phyloP scores from a whole-genome alignment of 2,329 filamentous ascomycete species.

The Verruconis gallopava region DNA sequence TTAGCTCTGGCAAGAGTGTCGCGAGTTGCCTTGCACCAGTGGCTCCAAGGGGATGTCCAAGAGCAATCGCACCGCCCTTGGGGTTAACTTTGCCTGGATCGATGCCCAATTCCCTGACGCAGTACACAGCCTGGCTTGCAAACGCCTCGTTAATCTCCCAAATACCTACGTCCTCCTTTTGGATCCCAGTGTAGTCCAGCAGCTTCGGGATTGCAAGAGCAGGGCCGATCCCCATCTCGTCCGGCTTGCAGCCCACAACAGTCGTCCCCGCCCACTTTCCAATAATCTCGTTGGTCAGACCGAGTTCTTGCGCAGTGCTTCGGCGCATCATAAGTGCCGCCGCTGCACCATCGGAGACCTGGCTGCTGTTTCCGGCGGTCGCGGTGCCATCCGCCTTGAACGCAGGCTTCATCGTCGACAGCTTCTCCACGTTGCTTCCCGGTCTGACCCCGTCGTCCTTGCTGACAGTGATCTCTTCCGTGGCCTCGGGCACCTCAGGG shows the following conservation, averaged over 20 bases:
- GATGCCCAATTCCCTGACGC: conserved; percentile 55
- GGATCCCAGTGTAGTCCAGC: conserved; percentile 54
- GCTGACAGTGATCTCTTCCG: conserved; percentile 52
- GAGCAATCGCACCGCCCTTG: conserved; percentile 85
- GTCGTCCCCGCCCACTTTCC: conserved; percentile 71
- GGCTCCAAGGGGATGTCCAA: conserved; percentile 82
- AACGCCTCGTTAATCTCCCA: conserved; percentile 93
- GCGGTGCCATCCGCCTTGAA: conserved; percentile 63
- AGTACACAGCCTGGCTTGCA: conserved; percentile 53
- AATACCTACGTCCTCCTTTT: conserved; percentile 56
- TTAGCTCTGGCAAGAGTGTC: conserved; percentile 58
- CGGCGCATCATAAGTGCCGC: conserved; percentile 74
- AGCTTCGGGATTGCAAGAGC: conserved; percentile 76
- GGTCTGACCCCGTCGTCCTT: conserved; percentile 75
- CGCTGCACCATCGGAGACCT: conserved; percentile 80
- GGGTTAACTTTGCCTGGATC: conserved; percentile 68
- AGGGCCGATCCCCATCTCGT: conserved; percentile 91
- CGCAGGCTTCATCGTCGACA: conserved; percentile 72
- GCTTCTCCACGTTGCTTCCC: conserved; percentile 52
- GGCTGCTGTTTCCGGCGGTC: conserved; percentile 75
- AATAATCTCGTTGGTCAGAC: conserved; percentile 55
- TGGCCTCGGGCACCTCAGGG: conserved; percentile 37
- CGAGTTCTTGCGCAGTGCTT: conserved; percentile 62
- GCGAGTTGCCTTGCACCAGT: conserved; percentile 73
- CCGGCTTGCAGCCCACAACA: conserved; percentile 66